These are phyloP conservation scores for Phylloporus rhodoxanthus DNA, from an alignment of 768 basidiomycete genomes.

Conservation along the genomic window DNA sequence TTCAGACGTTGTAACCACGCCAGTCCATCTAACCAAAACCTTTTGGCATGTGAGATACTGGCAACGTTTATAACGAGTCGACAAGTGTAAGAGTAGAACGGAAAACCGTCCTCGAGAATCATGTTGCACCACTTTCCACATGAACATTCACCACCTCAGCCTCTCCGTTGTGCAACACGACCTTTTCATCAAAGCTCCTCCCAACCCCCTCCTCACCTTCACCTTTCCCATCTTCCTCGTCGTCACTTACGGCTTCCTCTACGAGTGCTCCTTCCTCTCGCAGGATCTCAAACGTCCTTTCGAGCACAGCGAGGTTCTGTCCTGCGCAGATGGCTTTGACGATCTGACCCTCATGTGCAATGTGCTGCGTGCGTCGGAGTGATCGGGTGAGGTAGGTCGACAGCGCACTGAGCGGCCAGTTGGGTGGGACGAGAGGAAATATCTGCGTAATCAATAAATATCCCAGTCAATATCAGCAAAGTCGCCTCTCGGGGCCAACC, in stretches of 20 bases:
- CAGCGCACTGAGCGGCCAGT: slow-evolving; percentile 70
- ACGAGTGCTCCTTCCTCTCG: slow-evolving; percentile 62
- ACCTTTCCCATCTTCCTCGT: slow-evolving; percentile 27
- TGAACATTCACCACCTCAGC: slow-evolving; percentile 16
- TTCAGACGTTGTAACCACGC: background rate
- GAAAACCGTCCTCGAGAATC: background rate
- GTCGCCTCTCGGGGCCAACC: background rate
- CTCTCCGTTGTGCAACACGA: slow-evolving; percentile 21
- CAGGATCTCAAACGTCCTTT: slow-evolving; percentile 50
- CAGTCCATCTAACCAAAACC: background rate
- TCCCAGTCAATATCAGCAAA: background rate
- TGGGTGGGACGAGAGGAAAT: slow-evolving; percentile 58
- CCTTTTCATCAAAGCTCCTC: slow-evolving; percentile 41
- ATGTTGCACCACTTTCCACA: slow-evolving; percentile 9
- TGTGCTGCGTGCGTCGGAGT: slow-evolving; percentile 69
- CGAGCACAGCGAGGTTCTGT: slow-evolving; percentile 72
- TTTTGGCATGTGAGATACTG: too few relatives aligned
- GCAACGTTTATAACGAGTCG: too few relatives aligned
- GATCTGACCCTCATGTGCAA: slow-evolving; percentile 63
- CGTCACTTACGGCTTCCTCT: slow-evolving; percentile 53
- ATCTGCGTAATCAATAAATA: slow-evolving; percentile 36
- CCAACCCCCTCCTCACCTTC: slow-evolving; percentile 13
- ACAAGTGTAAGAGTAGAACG: too few relatives aligned
- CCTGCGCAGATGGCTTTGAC: slow-evolving; percentile 72
- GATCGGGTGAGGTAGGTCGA: slow-evolving; percentile 77